These are phyloP conservation scores for Viridothelium virens DNA, from an alignment of 495 filamentous ascomycete species.

Conservation along the genomic window DNA sequence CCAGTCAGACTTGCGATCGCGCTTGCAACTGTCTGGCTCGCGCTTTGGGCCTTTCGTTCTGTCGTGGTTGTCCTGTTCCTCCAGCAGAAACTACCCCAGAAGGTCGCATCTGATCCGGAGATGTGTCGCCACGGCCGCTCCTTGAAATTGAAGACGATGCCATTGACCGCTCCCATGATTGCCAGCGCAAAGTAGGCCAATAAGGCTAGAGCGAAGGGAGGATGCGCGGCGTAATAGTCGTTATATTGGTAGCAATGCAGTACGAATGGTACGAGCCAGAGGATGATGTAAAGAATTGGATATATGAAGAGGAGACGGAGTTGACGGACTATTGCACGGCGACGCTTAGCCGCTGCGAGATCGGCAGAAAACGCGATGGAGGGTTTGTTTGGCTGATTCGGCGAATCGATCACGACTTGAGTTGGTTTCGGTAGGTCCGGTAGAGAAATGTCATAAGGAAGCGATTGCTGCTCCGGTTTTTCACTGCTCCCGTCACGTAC, in stretches of 20 bases:
- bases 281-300: conserved; percentile 58
- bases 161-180: conserved; percentile 59
- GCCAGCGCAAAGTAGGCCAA: conserved; percentile 49
- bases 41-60: not conserved
- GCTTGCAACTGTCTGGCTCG: not conserved
- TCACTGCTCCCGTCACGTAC: not conserved
- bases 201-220: conserved; percentile 48
- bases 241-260: conserved; percentile 53
- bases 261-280: conserved; percentile 67
- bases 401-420: not conserved
- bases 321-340: conserved; percentile 52
- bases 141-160: conserved; percentile 53
- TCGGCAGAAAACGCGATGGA: not conserved
- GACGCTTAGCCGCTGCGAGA: conserved; percentile 14
- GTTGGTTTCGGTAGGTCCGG: not conserved
- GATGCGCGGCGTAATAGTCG: conserved; percentile 43
- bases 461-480: not conserved
- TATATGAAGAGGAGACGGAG: conserved; percentile 64
- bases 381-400: not conserved
- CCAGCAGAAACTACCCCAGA: conserved; percentile 38
- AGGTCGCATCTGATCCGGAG: conserved; percentile 38
- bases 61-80: conserved; percentile 20
- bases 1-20: not conserved
- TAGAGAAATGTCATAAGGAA: not conserved
- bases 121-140: conserved; percentile 65